Evolutionary conservation across 2,329 filamentous ascomycete genomes (phyloP).

Genomic region (Macrophomina pseudophaseolina): DNA sequence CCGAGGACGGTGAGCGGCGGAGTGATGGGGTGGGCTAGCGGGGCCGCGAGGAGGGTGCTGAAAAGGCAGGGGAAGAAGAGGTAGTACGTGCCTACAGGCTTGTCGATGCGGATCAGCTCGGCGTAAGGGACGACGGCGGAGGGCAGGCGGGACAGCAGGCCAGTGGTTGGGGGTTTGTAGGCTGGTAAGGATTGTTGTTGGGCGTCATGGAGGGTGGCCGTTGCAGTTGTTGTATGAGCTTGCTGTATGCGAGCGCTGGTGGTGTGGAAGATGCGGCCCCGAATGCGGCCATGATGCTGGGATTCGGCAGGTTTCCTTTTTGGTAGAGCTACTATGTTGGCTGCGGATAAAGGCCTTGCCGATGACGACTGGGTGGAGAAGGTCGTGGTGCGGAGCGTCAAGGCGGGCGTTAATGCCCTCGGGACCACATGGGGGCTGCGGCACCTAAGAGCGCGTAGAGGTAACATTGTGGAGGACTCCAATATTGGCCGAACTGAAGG

Average conservation of each 20-base stretch:
- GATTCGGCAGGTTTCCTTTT: not conserved
- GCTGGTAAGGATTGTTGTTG: constrained; percentile 29
- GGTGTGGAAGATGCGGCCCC: constrained; percentile 15
- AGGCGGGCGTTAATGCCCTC: not conserved
- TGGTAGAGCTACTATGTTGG: not conserved
- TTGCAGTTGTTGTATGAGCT: not conserved
- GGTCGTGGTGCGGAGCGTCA: not conserved
- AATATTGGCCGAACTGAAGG: not conserved
- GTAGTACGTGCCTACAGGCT: constrained; percentile 81
- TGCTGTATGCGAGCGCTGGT: not conserved
- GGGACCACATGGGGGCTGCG: not conserved
- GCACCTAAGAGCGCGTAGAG: not conserved
- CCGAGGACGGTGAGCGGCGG: constrained; percentile 65
- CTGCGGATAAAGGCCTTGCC: not conserved
- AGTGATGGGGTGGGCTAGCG: constrained; percentile 66
- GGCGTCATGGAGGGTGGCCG: not conserved
- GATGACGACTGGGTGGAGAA: not conserved
- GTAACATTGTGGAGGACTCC: not conserved
- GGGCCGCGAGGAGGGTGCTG: constrained; percentile 79
- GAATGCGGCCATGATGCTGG: not conserved
- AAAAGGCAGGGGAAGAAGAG: constrained; percentile 86
- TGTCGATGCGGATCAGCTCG: constrained; percentile 80
- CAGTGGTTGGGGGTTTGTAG: constrained; percentile 73
- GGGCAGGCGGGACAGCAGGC: constrained; percentile 73
- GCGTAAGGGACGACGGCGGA: constrained; percentile 76